A percentile compares a stretch with the other conserved stretches of the same genome.
Conservation (phyloP, 2,329 filamentous ascomycete species). For the Calonectria pauciramosa region DNA sequence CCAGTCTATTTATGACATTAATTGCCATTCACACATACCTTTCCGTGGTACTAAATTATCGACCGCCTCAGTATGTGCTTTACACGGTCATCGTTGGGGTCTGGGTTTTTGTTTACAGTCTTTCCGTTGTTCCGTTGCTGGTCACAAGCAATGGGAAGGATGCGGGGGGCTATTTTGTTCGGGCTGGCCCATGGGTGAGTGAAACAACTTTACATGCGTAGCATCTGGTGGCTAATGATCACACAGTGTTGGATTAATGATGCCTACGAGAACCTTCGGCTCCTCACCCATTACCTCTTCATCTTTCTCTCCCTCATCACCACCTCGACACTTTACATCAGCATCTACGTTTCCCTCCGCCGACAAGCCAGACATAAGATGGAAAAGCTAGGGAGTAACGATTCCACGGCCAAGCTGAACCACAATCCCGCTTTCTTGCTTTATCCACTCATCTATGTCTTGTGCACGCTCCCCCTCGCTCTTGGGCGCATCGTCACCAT, state of each 20-base stretch:
- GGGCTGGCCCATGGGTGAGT: constrained; percentile 73
- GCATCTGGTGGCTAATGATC: neutral
- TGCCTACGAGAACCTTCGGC: constrained; percentile 65
- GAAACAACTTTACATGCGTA: neutral
- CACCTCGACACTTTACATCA: constrained; percentile 54
- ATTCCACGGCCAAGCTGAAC: constrained; percentile 27
- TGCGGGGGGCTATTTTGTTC: constrained; percentile 66
- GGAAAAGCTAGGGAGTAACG: neutral
- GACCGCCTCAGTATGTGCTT: constrained; percentile 65
- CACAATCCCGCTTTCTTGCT: constrained; percentile 70
- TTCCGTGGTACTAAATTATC: constrained; percentile 69
- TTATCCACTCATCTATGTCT: constrained; percentile 76
- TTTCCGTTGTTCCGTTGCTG: constrained; percentile 65
- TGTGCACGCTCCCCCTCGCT: constrained; percentile 76
- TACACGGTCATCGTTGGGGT: constrained; percentile 60
- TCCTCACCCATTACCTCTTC: constrained; percentile 75
- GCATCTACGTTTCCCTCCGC: constrained; percentile 55
- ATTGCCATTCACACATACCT: constrained; percentile 78
- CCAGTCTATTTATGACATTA: constrained; percentile 74
- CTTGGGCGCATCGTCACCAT: constrained; percentile 74
- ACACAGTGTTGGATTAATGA: constrained; percentile 75
- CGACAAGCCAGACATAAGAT: constrained; percentile 27
- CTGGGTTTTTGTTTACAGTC: constrained; percentile 71
- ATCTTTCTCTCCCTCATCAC: constrained; percentile 62
- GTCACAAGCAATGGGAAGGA: constrained; percentile 57